A percentile compares a stretch with the other conserved stretches of the same genome.
Conservation (phyloP, 768 basidiomycete genomes). For the Tylopilus sp. region DNA sequence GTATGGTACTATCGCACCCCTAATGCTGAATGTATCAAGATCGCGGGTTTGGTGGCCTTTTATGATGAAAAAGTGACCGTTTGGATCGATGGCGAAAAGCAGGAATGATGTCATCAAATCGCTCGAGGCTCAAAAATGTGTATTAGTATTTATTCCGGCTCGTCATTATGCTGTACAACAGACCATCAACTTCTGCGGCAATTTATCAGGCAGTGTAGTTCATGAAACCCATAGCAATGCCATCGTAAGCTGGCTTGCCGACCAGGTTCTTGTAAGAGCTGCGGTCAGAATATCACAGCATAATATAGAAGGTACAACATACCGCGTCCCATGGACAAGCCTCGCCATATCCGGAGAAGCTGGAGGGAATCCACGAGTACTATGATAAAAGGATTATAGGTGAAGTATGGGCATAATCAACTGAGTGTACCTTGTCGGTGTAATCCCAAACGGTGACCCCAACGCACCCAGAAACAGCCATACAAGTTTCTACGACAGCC, state of each 20-base stretch:
- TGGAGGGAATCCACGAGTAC: constrained; percentile 13
- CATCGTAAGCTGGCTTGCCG: constrained; percentile 16
- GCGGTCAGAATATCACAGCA: not conserved
- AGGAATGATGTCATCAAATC: constrained; percentile 33
- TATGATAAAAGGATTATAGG: not conserved
- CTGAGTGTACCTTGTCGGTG: constrained; percentile 30
- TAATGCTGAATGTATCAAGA: constrained; percentile 44
- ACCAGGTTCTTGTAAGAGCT: constrained; percentile 7
- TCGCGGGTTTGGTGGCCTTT: constrained; percentile 54
- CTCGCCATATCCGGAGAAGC: constrained; percentile 10
- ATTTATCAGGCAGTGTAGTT: not conserved
- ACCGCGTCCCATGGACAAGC: constrained; percentile 19
- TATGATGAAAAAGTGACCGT: constrained; percentile 69
- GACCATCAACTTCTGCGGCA: not conserved
- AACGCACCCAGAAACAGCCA: constrained; percentile 29
- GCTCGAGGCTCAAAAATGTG: constrained; percentile 9
- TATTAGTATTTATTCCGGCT: not conserved
- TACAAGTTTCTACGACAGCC: constrained; percentile 54
- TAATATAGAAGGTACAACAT: not conserved
- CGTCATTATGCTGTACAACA: constrained; percentile 3
- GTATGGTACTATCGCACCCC: constrained; percentile 66
- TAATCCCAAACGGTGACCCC: constrained; percentile 40
- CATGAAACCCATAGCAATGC: constrained; percentile 11
- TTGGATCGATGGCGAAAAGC: constrained; percentile 57
- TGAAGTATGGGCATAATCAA: constrained; percentile 12